Evolutionary conservation across 2,329 filamentous ascomycete genomes (phyloP), one percentile per base, ranked within the genome.

Genomic region (Fusarium robinianum): DNA sequence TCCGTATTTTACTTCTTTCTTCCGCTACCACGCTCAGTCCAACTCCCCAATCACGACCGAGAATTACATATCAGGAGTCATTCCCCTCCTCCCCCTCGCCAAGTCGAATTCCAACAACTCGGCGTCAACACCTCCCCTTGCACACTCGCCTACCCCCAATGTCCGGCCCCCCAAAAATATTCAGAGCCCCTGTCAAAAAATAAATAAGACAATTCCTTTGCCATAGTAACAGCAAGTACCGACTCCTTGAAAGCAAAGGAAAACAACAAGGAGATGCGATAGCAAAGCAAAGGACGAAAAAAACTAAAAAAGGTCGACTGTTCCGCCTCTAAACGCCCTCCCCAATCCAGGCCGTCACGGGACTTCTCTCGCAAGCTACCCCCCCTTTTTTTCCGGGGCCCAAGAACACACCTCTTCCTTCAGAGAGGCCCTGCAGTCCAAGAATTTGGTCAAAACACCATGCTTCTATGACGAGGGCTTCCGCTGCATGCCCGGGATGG

Each of bases 401-500:
- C 19, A 29, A 23, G 22, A 39, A 24, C 17, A 17, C 12, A 17
- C 31, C 30, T 18, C 32, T 40, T 36, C 40, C 17, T 44, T 33
- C 17, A 24, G 19, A 22, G 29, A 33, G 10, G 15, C 25, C 25
- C 25, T 26, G 26, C 21, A 34, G 40, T 47, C 46, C 52, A 53
- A 53, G 30, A 35, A 21, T 16, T 14, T 24, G 22, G 18, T 12
- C 21, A 30, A 37, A 15, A 15, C 18, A 19, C 12, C 31, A 16
- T 32, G 41, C 5, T 16, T 31, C 48, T 48, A 61, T 39, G 51
- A 46, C n/a, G 57, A 63, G 23, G 58, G 53, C 38, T 62, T 63
- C 36, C 41, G 61, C 46, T 64, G 65, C 46, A 67, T 63, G 15
- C 68, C 69, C 6, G 71, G 71, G 32, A 73, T 72, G 11, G 67